phyloP scores from a whole-genome alignment of 148 eudicot species.

The Chenopodium quinoa region DNA sequence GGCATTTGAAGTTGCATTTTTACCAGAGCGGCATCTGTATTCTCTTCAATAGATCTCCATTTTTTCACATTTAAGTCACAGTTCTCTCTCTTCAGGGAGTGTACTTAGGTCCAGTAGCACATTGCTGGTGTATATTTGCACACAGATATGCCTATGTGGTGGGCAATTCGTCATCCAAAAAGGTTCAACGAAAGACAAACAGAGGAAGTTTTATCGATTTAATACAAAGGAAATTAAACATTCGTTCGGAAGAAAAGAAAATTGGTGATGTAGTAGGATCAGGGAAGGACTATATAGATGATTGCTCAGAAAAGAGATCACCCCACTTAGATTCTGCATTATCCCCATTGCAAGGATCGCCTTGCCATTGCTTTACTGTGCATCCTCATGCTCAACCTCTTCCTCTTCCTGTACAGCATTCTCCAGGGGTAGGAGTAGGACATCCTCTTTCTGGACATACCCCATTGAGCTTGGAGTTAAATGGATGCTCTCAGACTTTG shows the following conservation, averaged over 20 bases:
- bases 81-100: not conserved
- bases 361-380: conserved; percentile 83
- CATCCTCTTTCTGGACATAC: conserved; percentile 55
- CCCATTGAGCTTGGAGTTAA: conserved; percentile 35
- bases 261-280: conserved; percentile 44
- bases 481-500: conserved; percentile 43
- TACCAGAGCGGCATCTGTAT: not conserved
- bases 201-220: conserved; percentile 65
- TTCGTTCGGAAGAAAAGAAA: conserved; percentile 52
- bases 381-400: conserved; percentile 68
- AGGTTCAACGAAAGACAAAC: conserved; percentile 57
- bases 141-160: conserved; percentile 81
- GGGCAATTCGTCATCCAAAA: conserved; percentile 75
- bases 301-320: conserved; percentile 45
- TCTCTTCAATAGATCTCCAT: not conserved
- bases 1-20: not conserved
- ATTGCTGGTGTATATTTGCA: conserved; percentile 1
- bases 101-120: not conserved
- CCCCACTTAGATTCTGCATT: conserved; percentile 51
- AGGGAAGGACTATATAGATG: conserved; percentile 45
- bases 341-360: conserved; percentile 65
- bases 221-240: conserved; percentile 50
- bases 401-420: conserved; percentile 59
- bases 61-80: not conserved
- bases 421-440: conserved; percentile 38